A percentile compares a stretch with the other conserved stretches of the same genome.
Evolutionary conservation across 2,329 filamentous ascomycete species (phyloP).

Genomic region (Pseudogymnoascus sp.): DNA sequence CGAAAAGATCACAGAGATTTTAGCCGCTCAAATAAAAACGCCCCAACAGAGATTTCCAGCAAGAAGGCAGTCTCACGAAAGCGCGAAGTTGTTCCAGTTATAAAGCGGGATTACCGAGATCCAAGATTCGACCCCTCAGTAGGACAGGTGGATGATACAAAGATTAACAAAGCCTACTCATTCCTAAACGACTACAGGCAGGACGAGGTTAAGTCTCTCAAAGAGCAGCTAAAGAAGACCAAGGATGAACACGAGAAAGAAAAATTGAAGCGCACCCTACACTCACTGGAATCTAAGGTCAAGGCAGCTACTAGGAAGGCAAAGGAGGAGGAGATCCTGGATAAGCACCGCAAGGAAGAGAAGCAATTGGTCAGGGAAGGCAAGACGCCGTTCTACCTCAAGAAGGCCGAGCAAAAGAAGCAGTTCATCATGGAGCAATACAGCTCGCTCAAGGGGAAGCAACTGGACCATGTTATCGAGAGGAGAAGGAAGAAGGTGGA

Average conservation of each 20-base stretch:
- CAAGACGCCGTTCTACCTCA: slow-evolving; percentile 89
- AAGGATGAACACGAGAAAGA: slow-evolving; percentile 62
- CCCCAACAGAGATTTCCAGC: slow-evolving; percentile 73
- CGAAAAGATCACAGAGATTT: slow-evolving; percentile 34
- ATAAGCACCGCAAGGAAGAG: slow-evolving; percentile 73
- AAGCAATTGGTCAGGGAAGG: slow-evolving; percentile 79
- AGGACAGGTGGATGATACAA: slow-evolving; percentile 49
- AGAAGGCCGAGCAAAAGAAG: slow-evolving; percentile 88
- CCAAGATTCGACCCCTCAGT: slow-evolving; percentile 75
- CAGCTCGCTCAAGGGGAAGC: slow-evolving; percentile 73
- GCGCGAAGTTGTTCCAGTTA: slow-evolving; percentile 60
- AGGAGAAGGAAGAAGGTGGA: slow-evolving; percentile 83
- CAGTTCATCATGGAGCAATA: slow-evolving; percentile 71
- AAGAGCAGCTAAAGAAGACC: slow-evolving; percentile 57
- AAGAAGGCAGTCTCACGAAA: slow-evolving; percentile 77
- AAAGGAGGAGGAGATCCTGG: slow-evolving; percentile 59
- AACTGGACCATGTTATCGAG: slow-evolving; percentile 79
- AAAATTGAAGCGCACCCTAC: slow-evolving; percentile 62
- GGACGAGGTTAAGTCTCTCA: slow-evolving; percentile 72
- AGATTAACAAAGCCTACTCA: slow-evolving; percentile 65
- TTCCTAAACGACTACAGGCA: slow-evolving; percentile 84
- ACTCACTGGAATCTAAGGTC: slow-evolving; percentile 71
- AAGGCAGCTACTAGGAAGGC: slow-evolving; percentile 65
- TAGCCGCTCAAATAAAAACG: slow-evolving; percentile 71
- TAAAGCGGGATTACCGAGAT: slow-evolving; percentile 62